phyloP scores from a whole-genome alignment of 129 eudicot genomes.

The Glebionis coronaria region DNA sequence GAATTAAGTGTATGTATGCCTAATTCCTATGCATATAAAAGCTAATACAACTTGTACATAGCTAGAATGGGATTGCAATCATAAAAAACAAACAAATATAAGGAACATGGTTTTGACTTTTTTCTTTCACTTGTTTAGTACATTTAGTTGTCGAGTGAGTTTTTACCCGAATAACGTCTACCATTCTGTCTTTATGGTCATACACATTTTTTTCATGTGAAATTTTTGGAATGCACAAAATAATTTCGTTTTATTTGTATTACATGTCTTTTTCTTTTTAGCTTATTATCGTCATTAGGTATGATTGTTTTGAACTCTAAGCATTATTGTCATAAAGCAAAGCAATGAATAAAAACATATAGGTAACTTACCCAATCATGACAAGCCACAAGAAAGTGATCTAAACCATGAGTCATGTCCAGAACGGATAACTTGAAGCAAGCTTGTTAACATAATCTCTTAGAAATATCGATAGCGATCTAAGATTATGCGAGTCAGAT shows the following conservation, averaged over 20 bases:
- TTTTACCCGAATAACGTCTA: not conserved
- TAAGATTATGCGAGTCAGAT: conserved; percentile 59
- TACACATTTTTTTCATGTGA: not conserved
- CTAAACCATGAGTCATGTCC: conserved; percentile 86
- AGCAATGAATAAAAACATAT: conserved; percentile 11
- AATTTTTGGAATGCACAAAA: not conserved
- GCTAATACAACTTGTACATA: too few relatives aligned
- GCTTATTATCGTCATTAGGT: not conserved
- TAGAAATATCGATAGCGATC: conserved; percentile 53
- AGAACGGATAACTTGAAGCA: conserved; percentile 85
- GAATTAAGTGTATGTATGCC: too few relatives aligned
- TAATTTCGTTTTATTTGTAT: not conserved
- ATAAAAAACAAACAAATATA: too few relatives aligned
- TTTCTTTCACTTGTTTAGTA: not conserved
- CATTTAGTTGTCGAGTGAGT: not conserved
- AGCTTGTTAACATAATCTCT: conserved; percentile 69
- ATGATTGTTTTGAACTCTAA: not conserved
- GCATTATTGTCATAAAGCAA: not conserved
- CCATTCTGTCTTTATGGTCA: not conserved
- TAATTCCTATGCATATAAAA: too few relatives aligned
- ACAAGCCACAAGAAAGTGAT: conserved; percentile 94
- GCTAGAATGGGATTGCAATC: too few relatives aligned
- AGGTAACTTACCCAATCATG: conserved; percentile 86
- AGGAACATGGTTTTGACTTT: not conserved
- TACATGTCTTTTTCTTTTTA: not conserved